Evolutionary conservation across 139 green algal species (phyloP).

Genomic region (Haematococcus sp.): DNA sequence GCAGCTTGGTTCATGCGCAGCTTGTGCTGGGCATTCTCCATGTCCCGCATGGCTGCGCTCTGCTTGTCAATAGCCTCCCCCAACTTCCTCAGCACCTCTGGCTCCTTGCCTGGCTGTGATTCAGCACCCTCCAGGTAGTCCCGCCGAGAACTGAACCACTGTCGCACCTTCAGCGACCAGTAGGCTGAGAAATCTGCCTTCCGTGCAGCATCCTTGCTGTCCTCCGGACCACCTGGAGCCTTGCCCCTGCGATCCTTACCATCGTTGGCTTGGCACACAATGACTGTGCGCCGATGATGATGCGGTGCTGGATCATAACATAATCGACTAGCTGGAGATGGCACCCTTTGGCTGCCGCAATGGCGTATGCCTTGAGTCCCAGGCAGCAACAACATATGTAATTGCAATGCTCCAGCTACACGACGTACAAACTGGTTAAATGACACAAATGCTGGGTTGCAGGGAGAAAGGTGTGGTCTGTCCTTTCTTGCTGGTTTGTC

Average conservation of each 20-base stretch:
- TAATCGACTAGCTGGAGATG: too few relatives aligned
- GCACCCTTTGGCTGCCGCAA: too few relatives aligned
- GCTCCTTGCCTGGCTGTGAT: not conserved
- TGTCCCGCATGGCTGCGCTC: not conserved
- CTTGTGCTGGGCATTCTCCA: too few relatives aligned
- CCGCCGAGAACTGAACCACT: conserved; percentile 46
- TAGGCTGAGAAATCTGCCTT: conserved; percentile 56
- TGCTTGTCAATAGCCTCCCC: conserved; percentile 1
- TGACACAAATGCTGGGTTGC: too few relatives aligned
- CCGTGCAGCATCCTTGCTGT: conserved; percentile 1
- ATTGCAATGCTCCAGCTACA: too few relatives aligned
- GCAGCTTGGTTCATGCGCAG: too few relatives aligned
- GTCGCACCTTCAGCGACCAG: conserved; percentile 43
- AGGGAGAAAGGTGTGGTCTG: too few relatives aligned
- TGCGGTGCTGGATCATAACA: too few relatives aligned
- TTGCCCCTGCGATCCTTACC: not conserved
- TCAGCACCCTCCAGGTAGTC: conserved; percentile 37
- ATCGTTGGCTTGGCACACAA: conserved; percentile 5
- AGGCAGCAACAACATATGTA: too few relatives aligned
- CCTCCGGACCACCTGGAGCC: not conserved
- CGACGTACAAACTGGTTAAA: too few relatives aligned
- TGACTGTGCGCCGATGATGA: not conserved
- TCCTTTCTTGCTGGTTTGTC: too few relatives aligned
- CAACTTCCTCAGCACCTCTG: conserved; percentile 11
- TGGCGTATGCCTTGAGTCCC: too few relatives aligned